Evolutionary conservation across 208 protist species (phyloP).

Genomic region (Paratrypanosoma confusum): DNA sequence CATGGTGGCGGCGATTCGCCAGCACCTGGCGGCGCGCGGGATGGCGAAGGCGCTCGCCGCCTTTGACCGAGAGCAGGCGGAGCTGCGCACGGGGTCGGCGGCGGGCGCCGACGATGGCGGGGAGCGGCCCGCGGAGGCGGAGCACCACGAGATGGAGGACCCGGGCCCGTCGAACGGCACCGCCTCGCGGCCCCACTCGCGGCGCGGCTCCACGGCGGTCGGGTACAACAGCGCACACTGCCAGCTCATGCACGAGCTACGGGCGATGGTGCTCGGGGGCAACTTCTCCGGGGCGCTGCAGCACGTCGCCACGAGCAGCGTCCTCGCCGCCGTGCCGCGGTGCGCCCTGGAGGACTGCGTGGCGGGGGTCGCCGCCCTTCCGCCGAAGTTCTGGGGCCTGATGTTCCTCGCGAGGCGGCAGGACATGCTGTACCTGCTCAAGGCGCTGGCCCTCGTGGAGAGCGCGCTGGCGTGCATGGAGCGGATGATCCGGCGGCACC

Average conservation of each 20-base stretch:
- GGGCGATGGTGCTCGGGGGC: constrained; percentile 10
- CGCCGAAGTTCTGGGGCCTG: constrained; percentile 14
- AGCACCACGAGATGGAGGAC: background rate
- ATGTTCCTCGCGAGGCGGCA: constrained; percentile 22
- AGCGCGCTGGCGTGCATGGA: constrained; percentile 8
- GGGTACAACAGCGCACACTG: constrained; percentile 8
- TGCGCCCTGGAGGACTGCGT: constrained; percentile 6
- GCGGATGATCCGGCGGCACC: constrained; percentile 1
- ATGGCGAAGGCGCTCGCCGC: constrained; percentile 23
- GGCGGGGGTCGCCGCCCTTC: constrained; percentile 1
- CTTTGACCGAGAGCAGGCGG: constrained; percentile 27
- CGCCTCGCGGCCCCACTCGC: background rate
- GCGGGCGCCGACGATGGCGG: background rate
- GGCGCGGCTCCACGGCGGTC: too few relatives aligned
- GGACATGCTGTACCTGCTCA: constrained; percentile 29
- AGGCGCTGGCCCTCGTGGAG: constrained; percentile 20
- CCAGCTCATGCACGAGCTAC: constrained; percentile 8
- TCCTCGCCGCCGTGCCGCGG: constrained; percentile 9
- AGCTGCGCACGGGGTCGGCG: constrained; percentile 10
- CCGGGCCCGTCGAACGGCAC: background rate
- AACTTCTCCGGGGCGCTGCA: constrained; percentile 7
- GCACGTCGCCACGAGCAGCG: constrained; percentile 4
- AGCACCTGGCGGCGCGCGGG: constrained; percentile 36
- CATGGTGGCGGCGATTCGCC: constrained; percentile 28
- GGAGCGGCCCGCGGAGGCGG: background rate